phyloP scores from a whole-genome alignment of 805 yeast genomes.

The Cyberlindnera veronae region DNA sequence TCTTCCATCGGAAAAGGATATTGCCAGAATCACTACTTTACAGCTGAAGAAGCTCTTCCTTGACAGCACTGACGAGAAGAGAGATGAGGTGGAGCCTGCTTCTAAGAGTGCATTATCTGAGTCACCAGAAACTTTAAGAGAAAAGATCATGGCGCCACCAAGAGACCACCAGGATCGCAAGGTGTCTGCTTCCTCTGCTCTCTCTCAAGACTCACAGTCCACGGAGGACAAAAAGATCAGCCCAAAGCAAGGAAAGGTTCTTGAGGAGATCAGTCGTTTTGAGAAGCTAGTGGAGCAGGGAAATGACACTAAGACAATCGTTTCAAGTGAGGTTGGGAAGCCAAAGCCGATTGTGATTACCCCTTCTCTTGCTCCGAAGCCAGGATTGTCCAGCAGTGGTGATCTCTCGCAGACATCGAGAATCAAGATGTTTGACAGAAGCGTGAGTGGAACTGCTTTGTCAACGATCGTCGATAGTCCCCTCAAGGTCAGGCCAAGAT shows the following conservation, averaged over 20 bases:
- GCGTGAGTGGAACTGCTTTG: neutral
- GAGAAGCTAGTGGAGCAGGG: slow-evolving; percentile 27
- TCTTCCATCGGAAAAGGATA: slow-evolving; percentile 90
- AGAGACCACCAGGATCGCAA: slow-evolving; percentile 5
- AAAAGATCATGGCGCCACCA: slow-evolving; percentile 13
- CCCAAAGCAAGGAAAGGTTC: slow-evolving; percentile 25
- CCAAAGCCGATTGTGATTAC: slow-evolving; percentile 7
- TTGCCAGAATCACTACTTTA: slow-evolving; percentile 82
- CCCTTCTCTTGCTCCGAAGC: slow-evolving; percentile 5
- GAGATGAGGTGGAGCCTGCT: slow-evolving; percentile 18
- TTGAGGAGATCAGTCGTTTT: slow-evolving; percentile 30
- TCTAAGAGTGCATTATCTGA: slow-evolving; percentile 6
- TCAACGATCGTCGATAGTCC: neutral
- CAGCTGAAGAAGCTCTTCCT: slow-evolving; percentile 74
- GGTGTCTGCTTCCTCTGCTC: slow-evolving; percentile 4
- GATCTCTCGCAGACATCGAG: slow-evolving; percentile 4
- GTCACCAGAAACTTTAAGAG: slow-evolving; percentile 7
- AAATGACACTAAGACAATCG: slow-evolving; percentile 10
- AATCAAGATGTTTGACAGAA: slow-evolving; percentile 8
- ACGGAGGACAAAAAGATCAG: slow-evolving; percentile 9
- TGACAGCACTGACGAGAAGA: slow-evolving; percentile 40
- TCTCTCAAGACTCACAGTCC: slow-evolving; percentile 2
- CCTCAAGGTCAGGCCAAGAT: slow-evolving; percentile 5
- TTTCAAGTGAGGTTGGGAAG: no score
- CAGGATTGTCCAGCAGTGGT: slow-evolving; percentile 11